These are phyloP conservation scores for Nepenthes mirabilis DNA, from an alignment of 148 eudicot genomes.

Conservation along the genomic window DNA sequence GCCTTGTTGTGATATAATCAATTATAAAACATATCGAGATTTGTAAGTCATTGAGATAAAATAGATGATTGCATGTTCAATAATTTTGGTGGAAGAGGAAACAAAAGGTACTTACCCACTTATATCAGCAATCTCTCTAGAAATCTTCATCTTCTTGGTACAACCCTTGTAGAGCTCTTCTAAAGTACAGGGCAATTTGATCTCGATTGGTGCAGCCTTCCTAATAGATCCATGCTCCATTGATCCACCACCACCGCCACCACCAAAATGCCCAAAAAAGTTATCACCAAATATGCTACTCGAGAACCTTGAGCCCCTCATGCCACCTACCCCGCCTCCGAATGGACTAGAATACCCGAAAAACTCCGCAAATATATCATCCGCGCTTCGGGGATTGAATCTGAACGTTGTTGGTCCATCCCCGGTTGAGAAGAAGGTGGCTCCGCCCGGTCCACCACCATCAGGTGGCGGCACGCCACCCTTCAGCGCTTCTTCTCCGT, in stretches of 20 bases:
- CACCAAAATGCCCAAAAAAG: slow-evolving; percentile 28
- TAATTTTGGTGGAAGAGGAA: too few species aligned
- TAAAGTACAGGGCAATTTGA: slow-evolving; percentile 25
- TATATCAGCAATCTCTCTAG: slow-evolving; percentile 22
- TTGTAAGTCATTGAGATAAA: too few species aligned
- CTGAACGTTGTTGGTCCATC: slow-evolving; percentile 44
- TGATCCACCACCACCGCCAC: slow-evolving; percentile 7
- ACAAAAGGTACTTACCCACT: slow-evolving; percentile 24
- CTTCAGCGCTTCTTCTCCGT: slow-evolving; percentile 66
- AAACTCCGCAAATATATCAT: slow-evolving; percentile 67
- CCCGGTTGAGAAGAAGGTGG: slow-evolving; percentile 42
- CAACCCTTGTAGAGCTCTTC: slow-evolving; percentile 41
- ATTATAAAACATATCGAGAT: too few species aligned
- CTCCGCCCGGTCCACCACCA: slow-evolving; percentile 46
- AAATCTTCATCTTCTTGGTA: slow-evolving; percentile 40
- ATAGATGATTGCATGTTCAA: too few species aligned
- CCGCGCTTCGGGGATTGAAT: slow-evolving; percentile 49
- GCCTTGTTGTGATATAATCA: too few species aligned
- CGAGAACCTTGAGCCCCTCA: slow-evolving; percentile 29
- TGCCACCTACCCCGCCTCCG: slow-evolving; percentile 36
- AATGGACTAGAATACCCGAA: slow-evolving; percentile 54
- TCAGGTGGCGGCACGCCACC: slow-evolving; percentile 59
- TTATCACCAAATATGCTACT: slow-evolving; percentile 33
- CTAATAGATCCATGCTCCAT: slow-evolving; percentile 11
- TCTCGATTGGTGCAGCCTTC: slow-evolving; percentile 28